Conservation (phyloP, 2,329 filamentous ascomycete genomes). For the Fonsecaea erecta region DNA sequence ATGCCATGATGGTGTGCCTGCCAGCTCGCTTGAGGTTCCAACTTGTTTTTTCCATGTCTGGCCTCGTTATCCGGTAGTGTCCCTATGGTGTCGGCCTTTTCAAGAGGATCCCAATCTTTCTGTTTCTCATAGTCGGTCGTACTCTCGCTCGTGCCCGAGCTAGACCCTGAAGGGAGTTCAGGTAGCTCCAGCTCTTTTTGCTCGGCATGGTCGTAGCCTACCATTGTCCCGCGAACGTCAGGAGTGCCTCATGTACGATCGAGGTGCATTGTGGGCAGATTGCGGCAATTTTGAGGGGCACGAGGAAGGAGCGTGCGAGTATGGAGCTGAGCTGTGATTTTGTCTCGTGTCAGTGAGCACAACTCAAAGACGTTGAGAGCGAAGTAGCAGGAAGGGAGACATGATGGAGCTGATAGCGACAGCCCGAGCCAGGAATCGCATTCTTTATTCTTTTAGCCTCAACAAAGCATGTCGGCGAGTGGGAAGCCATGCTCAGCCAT, state of each 20-base stretch:
- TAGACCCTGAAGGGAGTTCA: slow-evolving; percentile 17
- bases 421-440: neutral
- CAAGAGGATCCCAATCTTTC: slow-evolving; percentile 17
- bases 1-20: slow-evolving; percentile 30
- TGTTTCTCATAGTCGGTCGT: slow-evolving; percentile 16
- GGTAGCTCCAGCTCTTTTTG: slow-evolving; percentile 28
- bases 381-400: neutral
- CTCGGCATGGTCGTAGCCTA: slow-evolving; percentile 31
- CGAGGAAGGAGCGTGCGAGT: neutral
- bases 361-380: neutral
- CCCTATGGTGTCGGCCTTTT: slow-evolving; percentile 1
- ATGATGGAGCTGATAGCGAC: slow-evolving; percentile 6
- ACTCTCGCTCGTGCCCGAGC: slow-evolving; percentile 19
- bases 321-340: neutral
- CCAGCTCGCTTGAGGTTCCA: slow-evolving; percentile 13
- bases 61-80: slow-evolving; percentile 21
- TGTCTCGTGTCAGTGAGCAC: neutral
- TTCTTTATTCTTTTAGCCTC: slow-evolving; percentile 19
- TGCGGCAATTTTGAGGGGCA: neutral
- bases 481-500: neutral
- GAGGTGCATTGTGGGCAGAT: slow-evolving; percentile 13
- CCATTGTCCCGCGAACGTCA: slow-evolving; percentile 19
- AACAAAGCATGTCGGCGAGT: slow-evolving; percentile 3
- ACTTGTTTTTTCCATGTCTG: slow-evolving; percentile 16
- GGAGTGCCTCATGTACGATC: slow-evolving; percentile 9